Base-by-base conservation (phyloP, 2,329 filamentous ascomycete genomes). In the Mollisia scopiformis region DNA sequence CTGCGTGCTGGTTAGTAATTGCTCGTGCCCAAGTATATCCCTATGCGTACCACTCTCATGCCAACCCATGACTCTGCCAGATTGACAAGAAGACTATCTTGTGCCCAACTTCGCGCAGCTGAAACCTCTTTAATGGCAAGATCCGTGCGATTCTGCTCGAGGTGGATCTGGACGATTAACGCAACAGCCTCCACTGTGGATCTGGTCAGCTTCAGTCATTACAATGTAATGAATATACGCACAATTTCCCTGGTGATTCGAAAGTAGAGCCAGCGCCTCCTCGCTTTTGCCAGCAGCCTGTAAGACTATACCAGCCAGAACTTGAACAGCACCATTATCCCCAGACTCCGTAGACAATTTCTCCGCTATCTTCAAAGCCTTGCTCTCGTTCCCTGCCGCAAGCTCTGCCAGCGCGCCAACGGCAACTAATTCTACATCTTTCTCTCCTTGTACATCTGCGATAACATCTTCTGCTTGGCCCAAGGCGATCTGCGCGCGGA, bases 1-100 rank as follows among this genome's bases (percentile, higher is more conserved):
- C 90, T 96, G 63, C 16, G 25, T 23, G 35, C 31, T 39, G 28
- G 61, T 79, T 66, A 77, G 72, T 63, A 52, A 25, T n/a, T n/a
- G n/a, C n/a, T n/a, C n/a, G n/a, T n/a, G n/a, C n/a, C n/a, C n/a
- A n/a, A n/a, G n/a, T 35, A 16, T 33, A 43, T 6, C n/a, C 33
- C 41, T 14, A 5, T 11, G 79, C 84, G 64, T 84, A 95, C 92
- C 77, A 94, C 81, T 75, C 95, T 84, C 76, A 98, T 77, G 28
- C 93, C 93, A 65, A 97, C 91, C 95, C 94, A 99, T 7, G 92
- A 92, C 79, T 99, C 95, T 7, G 93, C 93, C 67, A 99, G 79
- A 77, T 99, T 98, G 66, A 98, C 92, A 53, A 98, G 81, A 39
- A 98, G 80, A 68, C 90, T 96, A 75, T 98, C 95, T 77, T 99